Evolutionary conservation across 2,329 filamentous ascomycete species (phyloP).

Genomic region (Arthroderma uncinatum): DNA sequence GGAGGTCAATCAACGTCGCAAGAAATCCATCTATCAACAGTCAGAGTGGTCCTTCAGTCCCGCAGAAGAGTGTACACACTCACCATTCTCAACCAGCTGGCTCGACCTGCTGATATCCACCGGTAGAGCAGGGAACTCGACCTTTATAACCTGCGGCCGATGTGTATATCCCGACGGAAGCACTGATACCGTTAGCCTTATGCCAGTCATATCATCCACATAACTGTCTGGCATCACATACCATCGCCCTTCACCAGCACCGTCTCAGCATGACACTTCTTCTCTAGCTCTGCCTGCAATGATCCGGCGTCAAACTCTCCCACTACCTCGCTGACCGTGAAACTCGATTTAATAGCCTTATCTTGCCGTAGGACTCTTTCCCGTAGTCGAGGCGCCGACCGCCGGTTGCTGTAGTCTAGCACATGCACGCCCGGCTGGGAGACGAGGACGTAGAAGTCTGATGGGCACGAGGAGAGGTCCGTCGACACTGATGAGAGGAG

Average conservation of each 20-base stretch:
- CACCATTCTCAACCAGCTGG: constrained; percentile 36
- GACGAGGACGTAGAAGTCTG: constrained; percentile 64
- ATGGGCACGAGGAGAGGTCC: constrained; percentile 55
- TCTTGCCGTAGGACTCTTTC: constrained; percentile 39
- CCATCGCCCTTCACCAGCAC: constrained; percentile 36
- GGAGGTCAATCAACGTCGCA: constrained; percentile 36
- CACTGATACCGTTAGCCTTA: background rate
- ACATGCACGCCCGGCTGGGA: constrained; percentile 64
- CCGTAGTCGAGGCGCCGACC: constrained; percentile 44
- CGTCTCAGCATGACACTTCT: constrained; percentile 38
- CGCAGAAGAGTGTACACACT: constrained; percentile 13
- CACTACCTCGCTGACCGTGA: constrained; percentile 43
- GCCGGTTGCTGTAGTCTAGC: constrained; percentile 51
- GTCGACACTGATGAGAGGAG: constrained; percentile 34
- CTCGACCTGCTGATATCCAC: constrained; percentile 26
- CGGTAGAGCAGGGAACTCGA: constrained; percentile 37
- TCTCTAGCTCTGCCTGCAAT: constrained; percentile 34
- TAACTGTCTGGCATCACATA: constrained; percentile 18
- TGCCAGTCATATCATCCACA: too few species aligned
- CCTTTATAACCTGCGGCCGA: constrained; percentile 34
- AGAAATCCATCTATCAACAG: constrained; percentile 36
- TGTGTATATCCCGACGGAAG: constrained; percentile 27
- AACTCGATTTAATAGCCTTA: constrained; percentile 44
- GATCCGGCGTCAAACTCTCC: constrained; percentile 37
- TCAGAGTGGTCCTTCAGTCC: constrained; percentile 7